phyloP scores from a whole-genome alignment of 371 early-diverging fungal genomes.

The Saksenaea vasiformis region DNA sequence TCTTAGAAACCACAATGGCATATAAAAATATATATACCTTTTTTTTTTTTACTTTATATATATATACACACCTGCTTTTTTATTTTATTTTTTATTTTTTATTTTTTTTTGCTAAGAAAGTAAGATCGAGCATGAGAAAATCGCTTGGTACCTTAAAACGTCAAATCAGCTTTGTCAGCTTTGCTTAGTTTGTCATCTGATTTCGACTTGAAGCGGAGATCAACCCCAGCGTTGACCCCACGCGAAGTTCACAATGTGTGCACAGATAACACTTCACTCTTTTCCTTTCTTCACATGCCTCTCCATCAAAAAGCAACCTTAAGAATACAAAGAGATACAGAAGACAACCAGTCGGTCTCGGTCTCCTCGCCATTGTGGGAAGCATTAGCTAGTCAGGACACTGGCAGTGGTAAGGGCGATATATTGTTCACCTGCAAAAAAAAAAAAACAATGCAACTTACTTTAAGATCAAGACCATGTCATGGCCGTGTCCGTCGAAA shows the following conservation, averaged over 20 bases:
- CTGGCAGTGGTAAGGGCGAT: neutral
- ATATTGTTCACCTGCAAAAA: neutral
- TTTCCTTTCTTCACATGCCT: conserved; percentile 11
- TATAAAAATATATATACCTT: neutral
- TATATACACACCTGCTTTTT: no score
- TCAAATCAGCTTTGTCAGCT: neutral
- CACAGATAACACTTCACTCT: conserved; percentile 4
- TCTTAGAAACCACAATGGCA: neutral
- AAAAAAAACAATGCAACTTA: neutral
- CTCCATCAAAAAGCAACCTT: conserved; percentile 12
- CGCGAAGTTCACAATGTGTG: neutral
- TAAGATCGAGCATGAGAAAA: no score
- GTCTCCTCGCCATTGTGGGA: conserved; percentile 22
- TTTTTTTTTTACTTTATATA: no score
- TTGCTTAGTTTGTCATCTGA: conserved; percentile 2
- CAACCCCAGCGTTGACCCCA: neutral
- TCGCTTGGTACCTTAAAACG: neutral
- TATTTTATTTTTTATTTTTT: no score
- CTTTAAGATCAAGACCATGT: neutral
- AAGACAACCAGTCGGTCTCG: conserved; percentile 13
- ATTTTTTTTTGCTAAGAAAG: no score
- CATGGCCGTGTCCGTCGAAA: conserved; percentile 16
- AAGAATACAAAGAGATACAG: conserved; percentile 6
- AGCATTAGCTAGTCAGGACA: neutral
- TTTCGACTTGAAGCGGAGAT: conserved; percentile 5